Evolutionary conservation across 257 asterid genomes (phyloP), one percentile per base, ranked within the genome.

Genomic region (Apocynum venetum): DNA sequence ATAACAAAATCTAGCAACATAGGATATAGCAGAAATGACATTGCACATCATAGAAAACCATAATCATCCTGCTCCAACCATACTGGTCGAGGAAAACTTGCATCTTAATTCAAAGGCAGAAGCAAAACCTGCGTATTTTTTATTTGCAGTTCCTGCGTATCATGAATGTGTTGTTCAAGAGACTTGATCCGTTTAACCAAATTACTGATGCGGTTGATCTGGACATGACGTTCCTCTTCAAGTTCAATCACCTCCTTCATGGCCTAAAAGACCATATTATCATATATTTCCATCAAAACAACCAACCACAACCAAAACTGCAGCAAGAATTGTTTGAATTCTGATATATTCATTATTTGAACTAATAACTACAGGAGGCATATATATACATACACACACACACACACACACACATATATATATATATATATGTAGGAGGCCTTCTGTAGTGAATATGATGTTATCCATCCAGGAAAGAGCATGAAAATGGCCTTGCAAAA

Each of bases 91-190:
- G 72, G 15, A 67, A 36, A 19, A 68, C 36, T 68, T 68, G 53
- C 6, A 15, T 20, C 1, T 63, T 3, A 63, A 36, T 63, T 31
- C 44, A 60, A 14, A 2, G 19, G 31, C 11, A 8, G 15, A 75
- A 11, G 8, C 35, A 71, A 60, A 81, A 92, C 98, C 94, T 95
- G 98, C 25, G 99, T 90, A 79, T 84, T 85, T 79, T 85, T 85
- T 51, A 73, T 76, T 82, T 84, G 88, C 87, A 90, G 96, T 86
- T 88, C 94, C 59, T 82, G 88, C 68, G 84, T 76, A 73, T 91
- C 97, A 77, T 81, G 86, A 78, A 90, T 91, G 88, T 90, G 97
- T 74, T 81, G 83, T 76, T 93, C 91, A 76, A 87, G 84, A 55
- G 74, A 76, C 81, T 88, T 84, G 74, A 84, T 85, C 75, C 81